A percentile compares a stretch with the other conserved stretches of the same genome.
These are phyloP conservation scores for Magnusiomyces sp. DNA, from an alignment of 1,139 yeast genomes.

Conservation along the genomic window DNA sequence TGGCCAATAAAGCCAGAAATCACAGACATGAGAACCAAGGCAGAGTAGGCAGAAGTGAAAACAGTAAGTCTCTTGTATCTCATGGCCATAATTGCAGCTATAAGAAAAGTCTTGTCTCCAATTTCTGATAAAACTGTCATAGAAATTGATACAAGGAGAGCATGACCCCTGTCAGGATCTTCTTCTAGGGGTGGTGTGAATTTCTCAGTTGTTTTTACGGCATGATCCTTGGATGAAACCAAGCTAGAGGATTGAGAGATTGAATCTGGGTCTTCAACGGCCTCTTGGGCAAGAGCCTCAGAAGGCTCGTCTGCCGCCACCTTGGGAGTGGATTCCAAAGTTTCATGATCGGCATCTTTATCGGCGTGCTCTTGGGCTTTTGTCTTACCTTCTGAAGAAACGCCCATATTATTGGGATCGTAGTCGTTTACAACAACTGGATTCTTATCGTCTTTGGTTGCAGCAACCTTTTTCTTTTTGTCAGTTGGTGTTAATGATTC, in stretches of 20 bases:
- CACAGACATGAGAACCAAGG: slow-evolving; percentile 83
- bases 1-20: slow-evolving; percentile 89
- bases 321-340: too few species aligned
- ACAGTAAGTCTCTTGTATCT: slow-evolving; percentile 75
- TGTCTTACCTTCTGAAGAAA: slow-evolving; percentile 21
- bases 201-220: neutral
- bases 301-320: too few species aligned
- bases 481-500: slow-evolving; percentile 19
- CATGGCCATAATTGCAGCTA: slow-evolving; percentile 98
- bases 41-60: slow-evolving; percentile 79
- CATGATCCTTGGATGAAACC: too few species aligned
- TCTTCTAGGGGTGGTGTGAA: neutral
- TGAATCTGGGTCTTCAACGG: too few species aligned
- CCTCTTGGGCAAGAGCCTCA: too few species aligned
- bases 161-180: slow-evolving; percentile 19
- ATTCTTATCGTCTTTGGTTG: slow-evolving; percentile 23
- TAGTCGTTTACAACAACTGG: slow-evolving; percentile 34
- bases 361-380: slow-evolving; percentile 13
- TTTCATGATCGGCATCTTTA: slow-evolving; percentile 10
- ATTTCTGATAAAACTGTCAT: slow-evolving; percentile 93
- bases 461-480: slow-evolving; percentile 21
- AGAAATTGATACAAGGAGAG: slow-evolving; percentile 31
- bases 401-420: slow-evolving; percentile 33
- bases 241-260: too few species aligned
- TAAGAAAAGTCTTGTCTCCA: slow-evolving; percentile 93